These are phyloP conservation scores for Fusarium solani-melongenae DNA, from an alignment of 2,329 filamentous ascomycete species.

Conservation along the genomic window DNA sequence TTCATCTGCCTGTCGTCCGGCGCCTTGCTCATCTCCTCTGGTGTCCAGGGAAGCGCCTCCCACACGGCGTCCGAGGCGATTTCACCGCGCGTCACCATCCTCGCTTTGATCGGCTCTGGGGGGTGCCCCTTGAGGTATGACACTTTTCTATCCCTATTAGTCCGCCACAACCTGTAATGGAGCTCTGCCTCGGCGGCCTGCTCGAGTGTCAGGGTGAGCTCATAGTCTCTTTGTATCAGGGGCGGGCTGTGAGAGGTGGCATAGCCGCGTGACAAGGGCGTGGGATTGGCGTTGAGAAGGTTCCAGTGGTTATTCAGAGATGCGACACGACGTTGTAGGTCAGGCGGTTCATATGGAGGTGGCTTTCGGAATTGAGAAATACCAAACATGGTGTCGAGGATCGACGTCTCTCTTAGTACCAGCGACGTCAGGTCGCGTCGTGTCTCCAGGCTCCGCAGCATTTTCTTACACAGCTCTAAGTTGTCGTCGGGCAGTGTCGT, in stretches of 20 bases:
- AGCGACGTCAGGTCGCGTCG: constrained; percentile 23
- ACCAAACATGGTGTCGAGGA: constrained; percentile 16
- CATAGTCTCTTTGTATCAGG: background rate
- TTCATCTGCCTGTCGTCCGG: background rate
- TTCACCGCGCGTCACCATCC: background rate
- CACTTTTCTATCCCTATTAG: background rate
- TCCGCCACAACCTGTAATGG: background rate
- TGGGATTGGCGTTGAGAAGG: constrained; percentile 15
- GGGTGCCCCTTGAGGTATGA: background rate
- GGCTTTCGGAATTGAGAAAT: constrained; percentile 14
- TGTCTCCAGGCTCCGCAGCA: constrained; percentile 24
- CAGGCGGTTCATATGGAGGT: constrained; percentile 17
- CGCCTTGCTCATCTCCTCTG: background rate
- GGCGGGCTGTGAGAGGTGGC: constrained; percentile 8
- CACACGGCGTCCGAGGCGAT: background rate
- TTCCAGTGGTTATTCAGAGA: constrained; percentile 22
- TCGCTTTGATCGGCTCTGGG: background rate
- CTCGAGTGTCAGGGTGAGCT: background rate
- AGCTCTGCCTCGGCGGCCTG: background rate
- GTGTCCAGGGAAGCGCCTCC: background rate
- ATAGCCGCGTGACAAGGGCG: constrained; percentile 25
- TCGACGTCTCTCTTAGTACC: constrained; percentile 16
- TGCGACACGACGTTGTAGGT: constrained; percentile 8
- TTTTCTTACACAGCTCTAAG: constrained; percentile 16
- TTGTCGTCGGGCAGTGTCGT: constrained; percentile 26